phyloP scores from a whole-genome alignment of 1,284 basidiomycete species.

The Apiotrichum veenhuisii region DNA sequence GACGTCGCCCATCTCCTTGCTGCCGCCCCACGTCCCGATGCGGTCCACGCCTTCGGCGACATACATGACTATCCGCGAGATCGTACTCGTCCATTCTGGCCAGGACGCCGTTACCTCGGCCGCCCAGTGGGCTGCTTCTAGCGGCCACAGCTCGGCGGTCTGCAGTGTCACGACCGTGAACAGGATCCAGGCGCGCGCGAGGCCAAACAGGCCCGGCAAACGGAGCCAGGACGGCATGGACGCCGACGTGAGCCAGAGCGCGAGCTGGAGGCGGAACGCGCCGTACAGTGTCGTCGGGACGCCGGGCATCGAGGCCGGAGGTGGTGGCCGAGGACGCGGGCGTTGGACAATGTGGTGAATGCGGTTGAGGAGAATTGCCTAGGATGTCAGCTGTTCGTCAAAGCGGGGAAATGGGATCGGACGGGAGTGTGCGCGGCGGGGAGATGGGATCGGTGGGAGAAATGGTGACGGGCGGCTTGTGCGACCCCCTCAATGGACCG shows the following conservation, averaged over 20 bases:
- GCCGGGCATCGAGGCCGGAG: constrained; percentile 19
- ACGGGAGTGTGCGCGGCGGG: no score
- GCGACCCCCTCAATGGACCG: no score
- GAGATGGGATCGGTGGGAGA: no score
- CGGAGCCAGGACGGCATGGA: constrained; percentile 32
- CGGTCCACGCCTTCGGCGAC: constrained; percentile 12
- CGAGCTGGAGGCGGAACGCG: constrained; percentile 4
- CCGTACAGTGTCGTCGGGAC: constrained; percentile 14
- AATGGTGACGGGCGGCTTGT: no score
- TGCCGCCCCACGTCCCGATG: constrained; percentile 33
- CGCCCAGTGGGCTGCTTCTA: not conserved
- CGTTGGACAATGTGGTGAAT: constrained; percentile 46
- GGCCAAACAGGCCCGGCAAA: constrained; percentile 36
- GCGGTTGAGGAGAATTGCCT: constrained; percentile 46
- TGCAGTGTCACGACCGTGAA: constrained; percentile 42
- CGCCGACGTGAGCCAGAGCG: constrained; percentile 27
- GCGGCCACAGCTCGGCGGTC: constrained; percentile 38
- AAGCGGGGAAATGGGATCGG: no score
- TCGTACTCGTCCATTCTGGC: not conserved
- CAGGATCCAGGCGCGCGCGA: constrained; percentile 37
- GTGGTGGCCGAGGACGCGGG: constrained; percentile 31
- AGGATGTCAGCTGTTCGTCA: not conserved
- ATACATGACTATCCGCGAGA: not conserved
- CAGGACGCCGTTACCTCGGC: not conserved
- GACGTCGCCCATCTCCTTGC: constrained; percentile 40